Evolutionary conservation across 352 stramenopile genomes (phyloP), one percentile per base, ranked within the genome.

Genomic region (Globisporangium heterothallicum): DNA sequence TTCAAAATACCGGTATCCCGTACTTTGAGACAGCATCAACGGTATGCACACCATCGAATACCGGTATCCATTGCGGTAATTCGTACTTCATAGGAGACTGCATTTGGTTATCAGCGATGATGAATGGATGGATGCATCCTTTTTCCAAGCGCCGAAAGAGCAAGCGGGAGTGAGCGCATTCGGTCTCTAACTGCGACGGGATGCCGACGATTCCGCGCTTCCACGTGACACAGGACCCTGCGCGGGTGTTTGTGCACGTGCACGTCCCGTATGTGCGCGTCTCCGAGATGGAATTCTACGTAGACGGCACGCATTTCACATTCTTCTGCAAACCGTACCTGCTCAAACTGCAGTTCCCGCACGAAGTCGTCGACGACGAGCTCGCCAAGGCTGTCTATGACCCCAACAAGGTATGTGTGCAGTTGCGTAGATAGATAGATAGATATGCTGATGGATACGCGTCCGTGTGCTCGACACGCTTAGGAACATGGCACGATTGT

Each of bases 301-400:
- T 97, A 19, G 86, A 97, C 59, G 79, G 84, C 55, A 58, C 58
- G 62, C 79, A 91, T 43, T 98, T 98, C 66, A 86, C 83, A 27
- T 97, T 98, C 68, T 98, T 89, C 68, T 98, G 94, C 68, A 97
- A 98, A 56, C 97, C 97, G 13, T 99, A 98, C 66, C 64, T 99
- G 50, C 83, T 99, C 45, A 97, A 98, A 58, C 71, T 99, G 36
- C 80, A 89, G 51, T 96, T 99, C 68, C 86, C 93, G 18, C 66
- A 89, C 53, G 71, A 78, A 56, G 76, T 96, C 9, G 70, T 92
- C 30, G 91, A 97, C 62, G 77, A 97, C 50, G 92, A 97, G 29
- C 55, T 82, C 34, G 75, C 80, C 35, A 97, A 96, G 66, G 84
- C 83, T 10, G 86, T 96, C 32, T 97, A 96, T 55, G 88, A 97